Percentiles rank a stretch among this genome's conserved stretches.
phyloP scores from a whole-genome alignment of 106 monocot genomes.

The Agapanthus africanus region DNA sequence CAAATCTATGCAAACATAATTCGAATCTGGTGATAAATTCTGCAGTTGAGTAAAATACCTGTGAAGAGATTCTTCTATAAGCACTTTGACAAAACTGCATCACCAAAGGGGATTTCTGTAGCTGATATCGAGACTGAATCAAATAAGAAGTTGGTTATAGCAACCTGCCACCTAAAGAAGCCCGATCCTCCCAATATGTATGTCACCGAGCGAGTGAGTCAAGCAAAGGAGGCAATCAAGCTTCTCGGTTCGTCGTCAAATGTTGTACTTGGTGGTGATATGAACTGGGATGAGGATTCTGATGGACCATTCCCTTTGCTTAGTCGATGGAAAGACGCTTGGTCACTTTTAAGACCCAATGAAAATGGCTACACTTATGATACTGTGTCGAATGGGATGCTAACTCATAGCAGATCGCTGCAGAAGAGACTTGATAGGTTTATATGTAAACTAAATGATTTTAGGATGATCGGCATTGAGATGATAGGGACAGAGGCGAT shows the following conservation, averaged over 20 bases:
- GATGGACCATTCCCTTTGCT: slow-evolving; percentile 23
- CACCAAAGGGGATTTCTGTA: slow-evolving; percentile 12
- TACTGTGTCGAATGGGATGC: slow-evolving; percentile 26
- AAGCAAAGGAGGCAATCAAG: slow-evolving; percentile 16
- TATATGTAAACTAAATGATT: slow-evolving; percentile 39
- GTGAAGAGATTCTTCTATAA: neutral
- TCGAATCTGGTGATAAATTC: too few relatives aligned
- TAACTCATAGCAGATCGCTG: slow-evolving; percentile 7
- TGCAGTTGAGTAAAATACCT: slow-evolving; percentile 25
- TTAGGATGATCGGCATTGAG: slow-evolving; percentile 26
- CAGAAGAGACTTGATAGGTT: slow-evolving; percentile 58
- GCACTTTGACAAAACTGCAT: slow-evolving; percentile 11
- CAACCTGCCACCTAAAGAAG: slow-evolving; percentile 27
- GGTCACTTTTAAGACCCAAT: slow-evolving; percentile 21
- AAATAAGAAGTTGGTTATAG: slow-evolving; percentile 14
- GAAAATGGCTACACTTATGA: slow-evolving; percentile 43
- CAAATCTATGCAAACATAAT: too few relatives aligned
- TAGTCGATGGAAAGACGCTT: slow-evolving; percentile 45
- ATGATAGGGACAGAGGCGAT: slow-evolving; percentile 54
- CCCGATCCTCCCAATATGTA: neutral
- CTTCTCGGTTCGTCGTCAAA: slow-evolving; percentile 5
- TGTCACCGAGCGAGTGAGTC: neutral
- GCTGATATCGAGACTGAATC: slow-evolving; percentile 1
- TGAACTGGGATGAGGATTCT: slow-evolving; percentile 31
- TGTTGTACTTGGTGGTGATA: slow-evolving; percentile 39